Percentiles rank a stretch among this genome's conserved stretches.
Conservation (phyloP, 352 stramenopile species). For the Globisporangium canariense region DNA sequence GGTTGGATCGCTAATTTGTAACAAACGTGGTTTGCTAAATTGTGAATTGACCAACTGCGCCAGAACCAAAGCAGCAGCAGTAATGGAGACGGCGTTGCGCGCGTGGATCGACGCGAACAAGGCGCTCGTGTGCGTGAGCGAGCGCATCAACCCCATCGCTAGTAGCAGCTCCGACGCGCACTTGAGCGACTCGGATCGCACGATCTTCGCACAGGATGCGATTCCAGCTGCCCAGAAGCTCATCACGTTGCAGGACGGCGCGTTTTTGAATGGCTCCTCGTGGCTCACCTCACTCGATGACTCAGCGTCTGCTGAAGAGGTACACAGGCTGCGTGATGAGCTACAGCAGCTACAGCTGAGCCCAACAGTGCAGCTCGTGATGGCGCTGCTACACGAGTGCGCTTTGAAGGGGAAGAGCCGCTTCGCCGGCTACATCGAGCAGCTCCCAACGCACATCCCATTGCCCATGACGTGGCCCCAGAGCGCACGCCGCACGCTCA, state of each 20-base stretch:
- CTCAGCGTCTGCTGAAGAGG: background rate
- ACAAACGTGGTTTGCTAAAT: background rate
- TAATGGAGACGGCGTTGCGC: constrained; percentile 16
- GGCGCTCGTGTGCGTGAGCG: constrained; percentile 30
- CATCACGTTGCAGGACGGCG: constrained; percentile 32
- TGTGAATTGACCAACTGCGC: too few relatives aligned
- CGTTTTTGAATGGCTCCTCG: constrained; percentile 43
- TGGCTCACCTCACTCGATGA: constrained; percentile 33
- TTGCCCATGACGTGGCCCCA: constrained; percentile 48
- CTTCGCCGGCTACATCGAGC: constrained; percentile 57
- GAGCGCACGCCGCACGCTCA: constrained; percentile 29
- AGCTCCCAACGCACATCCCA: constrained; percentile 44
- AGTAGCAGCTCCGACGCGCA: constrained; percentile 4
- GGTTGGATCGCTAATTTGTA: too few relatives aligned
- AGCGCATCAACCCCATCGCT: constrained; percentile 41
- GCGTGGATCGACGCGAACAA: constrained; percentile 37
- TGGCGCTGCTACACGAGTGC: constrained; percentile 48
- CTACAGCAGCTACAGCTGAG: constrained; percentile 35
- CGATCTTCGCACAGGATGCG: constrained; percentile 41
- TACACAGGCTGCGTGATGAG: constrained; percentile 24
- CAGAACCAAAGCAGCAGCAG: background rate
- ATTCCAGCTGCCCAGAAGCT: constrained; percentile 32
- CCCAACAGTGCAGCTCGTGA: constrained; percentile 37
- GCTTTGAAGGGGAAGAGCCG: constrained; percentile 29
- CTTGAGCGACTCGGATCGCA: constrained; percentile 37